Evolutionary conservation across 1,139 yeast genomes (phyloP), one percentile per base, ranked within the genome.

Genomic region (Suhomyces choctaworum): DNA sequence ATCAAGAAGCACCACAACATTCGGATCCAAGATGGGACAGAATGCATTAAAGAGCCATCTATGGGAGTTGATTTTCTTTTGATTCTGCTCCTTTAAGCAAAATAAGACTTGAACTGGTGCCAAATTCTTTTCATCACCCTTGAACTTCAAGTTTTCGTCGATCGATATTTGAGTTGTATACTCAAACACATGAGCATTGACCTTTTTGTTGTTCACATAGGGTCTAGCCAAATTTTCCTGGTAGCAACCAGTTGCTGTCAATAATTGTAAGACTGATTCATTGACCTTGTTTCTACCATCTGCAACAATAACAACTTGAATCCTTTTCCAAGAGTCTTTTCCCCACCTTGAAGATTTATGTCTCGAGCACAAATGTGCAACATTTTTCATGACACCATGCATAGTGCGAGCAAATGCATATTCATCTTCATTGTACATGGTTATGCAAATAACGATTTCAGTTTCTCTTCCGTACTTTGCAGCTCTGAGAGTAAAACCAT

Each of bases 151-250:
- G 37, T 88, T 84, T 34, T 88, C 82, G 54, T 90, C 95, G 36
- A 87, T 72, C 2, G 95, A 83, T 7, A 87, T 85, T 56, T 87
- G 95, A 0, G 97, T 85, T 5, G 97, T 89, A 56, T 90, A 86
- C 64, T 92, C 98, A 55, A 89, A 92, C 37, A 92, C 66, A 64
- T 92, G 98, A 0, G 97, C 95, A 54, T 83, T 79, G 23, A 92
- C 98, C 38, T 83, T 85, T 50, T 84, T 83, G 48, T 88, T 87
- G 58, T 92, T 92, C 37, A 92, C 97, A 46, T 76, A 84, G 22
- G 95, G 90, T 56, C 95, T 83, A 31, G 98, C 96, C 62, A 92
- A 85, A 36, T 95, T 96, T 42, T 89, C 97, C 60, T 92, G 98
- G 59, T 87, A 92, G 32, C 94, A 86, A 48, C 98, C 98, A 62